Evolutionary conservation across 2,329 filamentous ascomycete genomes (phyloP).

Genomic region (Colletotrichum lindemuthianum): DNA sequence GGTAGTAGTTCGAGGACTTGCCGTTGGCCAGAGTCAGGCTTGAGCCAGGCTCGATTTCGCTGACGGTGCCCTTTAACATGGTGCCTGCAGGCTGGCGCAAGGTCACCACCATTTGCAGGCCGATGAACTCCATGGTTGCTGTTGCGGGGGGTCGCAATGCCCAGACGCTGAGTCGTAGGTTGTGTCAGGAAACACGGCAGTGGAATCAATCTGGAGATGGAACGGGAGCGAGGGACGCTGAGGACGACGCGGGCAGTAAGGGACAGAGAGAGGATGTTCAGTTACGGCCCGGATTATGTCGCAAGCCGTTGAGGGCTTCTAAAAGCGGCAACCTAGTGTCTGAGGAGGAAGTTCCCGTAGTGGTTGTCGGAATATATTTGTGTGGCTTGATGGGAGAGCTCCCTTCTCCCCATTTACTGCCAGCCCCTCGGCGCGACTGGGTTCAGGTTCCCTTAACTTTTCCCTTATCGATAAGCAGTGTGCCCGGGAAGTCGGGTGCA

Average conservation of each 20-base stretch:
- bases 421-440: constrained; percentile 23
- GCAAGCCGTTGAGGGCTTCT: constrained; percentile 2
- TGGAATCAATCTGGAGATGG: background rate
- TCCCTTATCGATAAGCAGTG: constrained; percentile 34
- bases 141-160: constrained; percentile 20
- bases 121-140: constrained; percentile 75
- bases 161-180: constrained; percentile 20
- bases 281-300: background rate
- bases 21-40: constrained; percentile 78
- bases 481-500: constrained; percentile 11
- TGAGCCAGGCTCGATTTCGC: constrained; percentile 72
- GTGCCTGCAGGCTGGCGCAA: constrained; percentile 72
- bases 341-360: too few species aligned
- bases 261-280: background rate
- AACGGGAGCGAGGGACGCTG: background rate
- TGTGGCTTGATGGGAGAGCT: constrained; percentile 25
- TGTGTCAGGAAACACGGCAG: constrained; percentile 19
- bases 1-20: constrained; percentile 49
- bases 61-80: constrained; percentile 75
- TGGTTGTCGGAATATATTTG: constrained; percentile 2
- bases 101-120: constrained; percentile 79
- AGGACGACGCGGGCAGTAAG: background rate
- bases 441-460: constrained; percentile 35
- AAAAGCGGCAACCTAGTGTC: too few species aligned
- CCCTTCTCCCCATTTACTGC: constrained; percentile 18